Evolutionary conservation across 768 basidiomycete genomes (phyloP), one percentile per base, ranked within the genome.

Genomic region (Dioszegia hungarica): DNA sequence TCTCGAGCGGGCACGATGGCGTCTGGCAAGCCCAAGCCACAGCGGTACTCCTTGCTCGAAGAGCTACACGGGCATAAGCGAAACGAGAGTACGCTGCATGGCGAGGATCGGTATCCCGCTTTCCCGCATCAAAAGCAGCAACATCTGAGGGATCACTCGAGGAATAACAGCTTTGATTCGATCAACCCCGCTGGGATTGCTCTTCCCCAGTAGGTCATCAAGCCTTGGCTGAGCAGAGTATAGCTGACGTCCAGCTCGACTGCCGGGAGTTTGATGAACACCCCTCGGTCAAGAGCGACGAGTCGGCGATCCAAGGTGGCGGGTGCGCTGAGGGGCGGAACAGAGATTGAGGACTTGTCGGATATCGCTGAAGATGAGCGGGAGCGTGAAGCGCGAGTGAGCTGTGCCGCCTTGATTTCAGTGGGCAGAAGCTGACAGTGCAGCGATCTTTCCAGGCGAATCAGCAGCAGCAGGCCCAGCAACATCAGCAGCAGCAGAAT

Each of bases 71-170:
- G 54, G 19, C 54, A 60, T 45, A 54, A 59, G 19, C 57, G 48
- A 17, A 37, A 36, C 24, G 54, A 55, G 31, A 38, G 45, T 40
- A 49, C 56, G 40, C 56, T 65, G 5, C 57, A 55, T 10, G 70
- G 64, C 51, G 67, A 68, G 2, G 70, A 69, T 57, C 38, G 70
- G 34, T 72, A 72, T 57, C 70, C 70, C 25, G 55, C 49, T 41
- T 72, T 72, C 58, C 66, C 70, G 3, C 45, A 59, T 38, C 51
- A 53, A 17, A 60, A 53, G 12, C 40, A 52, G 25, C 12, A 22
- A 44, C 58, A 54, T 20, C 41, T 27, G 33, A 38, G 52, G n/a
- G 12, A 33, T 12, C 68, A 68, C 36, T 59, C 62, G 1, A 47
- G 66, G 22, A 51, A 67, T 5, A 57, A 59, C 1, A 54, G 50